These are phyloP conservation scores for bread wheat (Triticum aestivum) DNA, from an alignment of 176 grass and related monocot genomes.

Conservation along the genomic window IWGSC_CS_RefSeq_v2.1 NC_057812.1:570432642-570433141, in stretches of 20 bases:
- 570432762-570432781: conserved; percentile 22
- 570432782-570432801: conserved; percentile 58
- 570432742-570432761: not conserved
- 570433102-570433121: conserved; percentile 36
- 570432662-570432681: conserved; percentile 94
- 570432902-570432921: conserved; percentile 34
- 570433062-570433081: conserved; percentile 53
- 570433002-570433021: conserved; percentile 59
- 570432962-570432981: conserved; percentile 53
- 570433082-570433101: conserved; percentile 52
- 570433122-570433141: conserved; percentile 63
- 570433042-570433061: conserved; percentile 42
- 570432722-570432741: conserved; percentile 9
- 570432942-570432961: conserved; percentile 56
- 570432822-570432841: conserved; percentile 58
- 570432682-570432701: conserved; percentile 66
- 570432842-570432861: conserved; percentile 48
- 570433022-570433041: conserved; percentile 55
- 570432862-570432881: conserved; percentile 32
- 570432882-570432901: conserved; percentile 30
- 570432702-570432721: conserved; percentile 81
- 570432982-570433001: conserved; percentile 60
- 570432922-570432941: conserved; percentile 34
- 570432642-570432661: conserved; percentile 81
- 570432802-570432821: conserved; percentile 81